These are phyloP conservation scores for Akanthomyces lecanii DNA, from an alignment of 2,329 filamentous ascomycete genomes.

Conservation along the genomic window DNA sequence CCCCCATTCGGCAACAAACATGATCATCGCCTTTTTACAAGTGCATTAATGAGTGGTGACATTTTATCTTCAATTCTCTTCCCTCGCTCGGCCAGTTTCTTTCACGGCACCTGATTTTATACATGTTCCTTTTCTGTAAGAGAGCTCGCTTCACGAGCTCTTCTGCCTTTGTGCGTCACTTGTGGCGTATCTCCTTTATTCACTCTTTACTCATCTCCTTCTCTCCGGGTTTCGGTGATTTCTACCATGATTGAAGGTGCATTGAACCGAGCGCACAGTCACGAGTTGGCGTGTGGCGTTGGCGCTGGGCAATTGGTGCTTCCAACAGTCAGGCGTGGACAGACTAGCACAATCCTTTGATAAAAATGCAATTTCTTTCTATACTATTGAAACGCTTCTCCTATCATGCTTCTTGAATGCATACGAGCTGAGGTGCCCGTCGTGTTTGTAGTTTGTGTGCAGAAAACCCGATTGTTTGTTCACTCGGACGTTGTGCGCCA, in stretches of 20 bases:
- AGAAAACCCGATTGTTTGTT: background rate
- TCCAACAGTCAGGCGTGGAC: background rate
- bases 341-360: conserved; percentile 6
- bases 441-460: background rate
- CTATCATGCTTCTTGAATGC: no score
- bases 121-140: background rate
- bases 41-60: background rate
- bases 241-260: background rate
- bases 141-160: background rate
- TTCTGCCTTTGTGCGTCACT: background rate
- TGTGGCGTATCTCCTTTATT: background rate
- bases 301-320: background rate
- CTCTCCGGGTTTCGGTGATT: background rate
- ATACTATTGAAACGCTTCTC: background rate
- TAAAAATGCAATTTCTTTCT: background rate
- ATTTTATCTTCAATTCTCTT: conserved; percentile 1
- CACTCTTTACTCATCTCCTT: background rate
- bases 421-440: background rate
- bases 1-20: conserved; percentile 9
- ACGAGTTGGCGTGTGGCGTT: background rate
- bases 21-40: background rate
- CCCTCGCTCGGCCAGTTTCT: background rate
- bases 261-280: background rate
- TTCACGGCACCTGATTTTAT: background rate
- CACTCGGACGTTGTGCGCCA: background rate